phyloP scores from a whole-genome alignment of 176 grass and related monocot genomes.

The Hordeum marinum region DNA sequence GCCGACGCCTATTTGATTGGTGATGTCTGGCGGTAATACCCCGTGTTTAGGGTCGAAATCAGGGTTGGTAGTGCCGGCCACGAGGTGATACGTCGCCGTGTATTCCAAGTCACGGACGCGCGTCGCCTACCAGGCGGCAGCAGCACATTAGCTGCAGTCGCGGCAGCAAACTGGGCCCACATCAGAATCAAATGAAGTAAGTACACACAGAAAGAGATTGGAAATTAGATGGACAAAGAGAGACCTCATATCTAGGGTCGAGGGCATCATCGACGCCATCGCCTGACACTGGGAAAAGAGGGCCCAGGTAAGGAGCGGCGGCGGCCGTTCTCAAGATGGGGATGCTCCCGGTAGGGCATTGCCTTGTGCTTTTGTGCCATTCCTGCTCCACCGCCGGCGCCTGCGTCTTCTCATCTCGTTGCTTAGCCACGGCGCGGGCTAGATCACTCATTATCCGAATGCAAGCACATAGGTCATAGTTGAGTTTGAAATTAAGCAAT shows the following conservation, averaged over 20 bases:
- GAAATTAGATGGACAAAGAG: too few relatives aligned
- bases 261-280: too few relatives aligned
- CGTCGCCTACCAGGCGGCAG: not conserved
- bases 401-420: not conserved
- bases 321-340: not conserved
- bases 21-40: not conserved
- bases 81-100: not conserved
- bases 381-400: not conserved
- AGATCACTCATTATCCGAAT: not conserved
- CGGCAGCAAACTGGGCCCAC: not conserved
- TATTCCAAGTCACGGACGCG: not conserved
- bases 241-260: too few relatives aligned
- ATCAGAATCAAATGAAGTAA: not conserved
- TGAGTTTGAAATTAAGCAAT: too few relatives aligned
- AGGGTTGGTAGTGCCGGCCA: not conserved
- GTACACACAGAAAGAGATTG: too few relatives aligned
- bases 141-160: not conserved
- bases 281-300: too few relatives aligned
- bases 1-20: not conserved
- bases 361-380: not conserved
- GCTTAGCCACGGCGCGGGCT: not conserved
- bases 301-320: not conserved
- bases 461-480: too few relatives aligned
- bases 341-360: not conserved
- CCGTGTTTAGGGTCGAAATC: not conserved